Base-by-base conservation (phyloP, 73 alveolate genomes). In the Stentor coeruleus region DNA sequence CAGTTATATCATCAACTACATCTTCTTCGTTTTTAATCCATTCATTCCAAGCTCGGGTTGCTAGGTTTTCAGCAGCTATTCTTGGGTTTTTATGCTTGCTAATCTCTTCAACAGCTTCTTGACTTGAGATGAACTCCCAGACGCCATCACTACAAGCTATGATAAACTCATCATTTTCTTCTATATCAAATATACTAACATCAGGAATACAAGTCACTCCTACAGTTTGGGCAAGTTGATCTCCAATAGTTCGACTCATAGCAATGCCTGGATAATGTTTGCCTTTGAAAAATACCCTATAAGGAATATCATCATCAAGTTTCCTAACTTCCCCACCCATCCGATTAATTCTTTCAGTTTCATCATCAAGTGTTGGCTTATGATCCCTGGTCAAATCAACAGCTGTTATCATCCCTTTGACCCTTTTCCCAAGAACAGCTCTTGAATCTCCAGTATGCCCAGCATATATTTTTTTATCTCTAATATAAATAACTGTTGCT, bases 231-330 rank as follows among this genome's bases (percentile, higher is more conserved):
- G 91, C 91, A 3, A 85, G 88, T 74, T 57, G 59, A 40, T 85
- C 91, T 6, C 91, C 91, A 3, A 81, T 35, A 59, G 83, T 38
- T 4, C 91, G 33, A 26, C 91, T 83, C 75, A 82, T 89, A 3
- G 87, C 81, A 74, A 89, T 75, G 39, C 95, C 95, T 28, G 95
- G 95, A 58, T 77, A 89, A 74, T 81, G 76, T 82, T 86, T 86
- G 35, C 94, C 94, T 86, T 89, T 89, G 0, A 89, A 89, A 80
- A 86, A 89, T 74, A 89, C 87, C 77, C 95, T 85, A 84, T 57
- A 80, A 35, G 94, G 94, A 38, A 88, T 89, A 85, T 84, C 86
- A 28, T 91, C 94, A 40, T 39, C 88, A 33, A 84, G 73, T 80
- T 83, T 77, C 74, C 77, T 81, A 2, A 88, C 88, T 72, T 89